Evolutionary conservation across 495 filamentous ascomycete genomes (phyloP), one percentile per base, ranked within the genome.

Genomic region (Monascus purpureus): DNA sequence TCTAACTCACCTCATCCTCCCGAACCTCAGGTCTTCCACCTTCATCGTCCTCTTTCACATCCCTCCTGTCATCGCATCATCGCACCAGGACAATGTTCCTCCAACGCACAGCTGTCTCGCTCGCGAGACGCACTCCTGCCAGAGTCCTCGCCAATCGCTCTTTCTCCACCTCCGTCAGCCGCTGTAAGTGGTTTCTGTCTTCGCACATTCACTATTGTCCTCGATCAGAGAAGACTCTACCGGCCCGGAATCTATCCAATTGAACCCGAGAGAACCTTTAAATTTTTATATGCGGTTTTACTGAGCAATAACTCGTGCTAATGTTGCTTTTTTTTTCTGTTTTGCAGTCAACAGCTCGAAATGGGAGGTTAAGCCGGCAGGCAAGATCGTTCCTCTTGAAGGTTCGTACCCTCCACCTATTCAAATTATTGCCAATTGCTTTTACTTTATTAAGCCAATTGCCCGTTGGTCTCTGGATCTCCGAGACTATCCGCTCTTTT

Each of bases 61-160:
- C 41, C 41, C 26, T 39, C 38, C 34, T 39, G 32, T 25, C 37
- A 40, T 39, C 46, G 42, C 27, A 33, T 37, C 31, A 31, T 22
- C 12, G 17, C 30, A 43, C 42, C 45, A 44, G 55, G 50, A 67
- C 61, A 64, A 90, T 88, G 81, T 81, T 88, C 60, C 64, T 90
- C 52, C 77, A 82, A 62, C 81, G 84, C 57, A 73, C 82, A 43
- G 80, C 73, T 47, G 55, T 81, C 45, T 68, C 73, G 48, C 67
- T 78, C 42, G 77, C 73, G 37, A 71, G 79, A 58, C 81, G 82
- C 48, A 72, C 72, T 35, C 72, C 72, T 41, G 59, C 70, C 49
- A 57, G 67, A 41, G 70, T 75, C 45, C 42, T 70, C 40, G 63
- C 56, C 31, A 48, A 49, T 35, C 63, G 63, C 46, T 53, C 57